Evolutionary conservation across 345 rosid genomes (phyloP), one percentile per base, ranked within the genome.

Genomic region (Arabidopsis suecica): DNA sequence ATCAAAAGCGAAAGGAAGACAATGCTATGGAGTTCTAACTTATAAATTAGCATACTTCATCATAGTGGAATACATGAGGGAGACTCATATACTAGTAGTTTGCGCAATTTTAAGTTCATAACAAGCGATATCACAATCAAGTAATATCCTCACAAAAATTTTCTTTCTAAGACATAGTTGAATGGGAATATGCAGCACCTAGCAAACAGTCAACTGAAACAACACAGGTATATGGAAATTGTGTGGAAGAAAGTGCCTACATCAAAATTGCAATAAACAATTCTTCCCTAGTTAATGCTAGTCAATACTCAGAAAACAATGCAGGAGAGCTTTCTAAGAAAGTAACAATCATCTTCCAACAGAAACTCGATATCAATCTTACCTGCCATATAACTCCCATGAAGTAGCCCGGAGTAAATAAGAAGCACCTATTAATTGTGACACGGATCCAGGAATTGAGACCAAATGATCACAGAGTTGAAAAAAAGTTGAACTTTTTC

Each of bases 371-470:
- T 44, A 74, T 74, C 65, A 49, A 59, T 67, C 48, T 84, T 77
- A 95, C 99, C 99, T 92, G 85, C 98, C 99, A 86, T 92, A 92
- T 72, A 86, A 81, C 84, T 95, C 99, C 98, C 98, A 95, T 77
- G 94, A 86, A 65, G 96, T 87, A 74, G 98, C 90, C 73, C 96
- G 96, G 68, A 90, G 84, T 61, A 95, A 78, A 81, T 95, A 90
- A 4, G 98, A 95, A 82, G 97, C 87, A 75, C 97, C 97, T 71
- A 92, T 72, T 78, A 87, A 77, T 77, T 89, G 97, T 81, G 87
- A 66, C 72, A 95, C 96, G 64, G 97, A 92, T 80, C 87, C 88
- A 62, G 97, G 97, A 79, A 92, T 80, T 11, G 97, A 84, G 81
- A 89, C 87, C 66, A 87, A 84, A 73, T 90, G 96, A 65, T 85